Evolutionary conservation across 2,329 filamentous ascomycete genomes (phyloP).

Genomic region (Aspergillus sp.): DNA sequence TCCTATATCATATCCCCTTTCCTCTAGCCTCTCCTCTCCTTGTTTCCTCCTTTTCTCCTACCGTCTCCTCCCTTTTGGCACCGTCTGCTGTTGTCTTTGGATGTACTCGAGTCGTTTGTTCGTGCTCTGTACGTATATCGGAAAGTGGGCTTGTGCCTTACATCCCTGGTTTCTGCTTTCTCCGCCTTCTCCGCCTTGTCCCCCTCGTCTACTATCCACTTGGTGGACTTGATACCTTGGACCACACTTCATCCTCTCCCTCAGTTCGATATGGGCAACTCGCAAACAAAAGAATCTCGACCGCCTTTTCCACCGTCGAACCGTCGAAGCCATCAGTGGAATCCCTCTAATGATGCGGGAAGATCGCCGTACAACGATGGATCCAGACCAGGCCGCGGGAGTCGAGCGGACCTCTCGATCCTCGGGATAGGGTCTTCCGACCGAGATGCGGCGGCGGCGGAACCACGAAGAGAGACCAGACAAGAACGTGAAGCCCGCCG

Average conservation of each 20-base stretch:
- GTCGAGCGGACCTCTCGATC: slow-evolving; percentile 51
- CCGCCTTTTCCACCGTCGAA: slow-evolving; percentile 18
- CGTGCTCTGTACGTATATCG: no score
- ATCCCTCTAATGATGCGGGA: slow-evolving; percentile 19
- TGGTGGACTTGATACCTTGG: no score
- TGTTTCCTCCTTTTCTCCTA: neutral
- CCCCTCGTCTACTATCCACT: no score
- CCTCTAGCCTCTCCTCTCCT: neutral
- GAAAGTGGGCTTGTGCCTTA: no score
- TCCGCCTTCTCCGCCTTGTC: slow-evolving; percentile 2
- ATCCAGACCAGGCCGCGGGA: slow-evolving; percentile 42
- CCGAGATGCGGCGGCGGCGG: slow-evolving; percentile 41
- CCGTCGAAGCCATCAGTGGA: slow-evolving; percentile 22
- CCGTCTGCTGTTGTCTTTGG: no score
- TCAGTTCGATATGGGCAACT: slow-evolving; percentile 34
- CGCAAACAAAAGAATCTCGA: slow-evolving; percentile 39
- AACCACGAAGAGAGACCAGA: slow-evolving; percentile 71
- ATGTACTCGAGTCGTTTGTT: no score
- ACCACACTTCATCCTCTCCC: neutral
- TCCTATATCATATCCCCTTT: neutral
- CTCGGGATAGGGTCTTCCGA: slow-evolving; percentile 46
- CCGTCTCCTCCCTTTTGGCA: no score
- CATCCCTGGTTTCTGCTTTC: neutral
- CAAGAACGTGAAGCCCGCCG: slow-evolving; percentile 83
- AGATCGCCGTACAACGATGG: slow-evolving; percentile 24